These are phyloP conservation scores for Monilinia polystroma DNA, from an alignment of 2,329 filamentous ascomycete species.

Conservation along the genomic window DNA sequence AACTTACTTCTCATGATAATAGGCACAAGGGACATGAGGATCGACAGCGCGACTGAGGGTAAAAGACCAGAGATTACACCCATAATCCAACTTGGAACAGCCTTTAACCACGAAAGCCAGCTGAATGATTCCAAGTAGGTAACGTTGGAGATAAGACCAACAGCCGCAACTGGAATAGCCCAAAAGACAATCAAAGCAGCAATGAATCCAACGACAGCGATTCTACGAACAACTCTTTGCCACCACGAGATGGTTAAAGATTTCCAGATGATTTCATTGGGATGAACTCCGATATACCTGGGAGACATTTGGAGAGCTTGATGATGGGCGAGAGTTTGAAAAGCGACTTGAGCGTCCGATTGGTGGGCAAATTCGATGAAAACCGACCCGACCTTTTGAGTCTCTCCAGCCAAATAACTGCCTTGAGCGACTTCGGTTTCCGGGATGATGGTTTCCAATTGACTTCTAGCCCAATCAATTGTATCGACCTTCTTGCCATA, in stretches of 20 bases:
- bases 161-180: slow-evolving; percentile 70
- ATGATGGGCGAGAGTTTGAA: slow-evolving; percentile 84
- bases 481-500: slow-evolving; percentile 90
- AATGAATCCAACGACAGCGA: slow-evolving; percentile 70
- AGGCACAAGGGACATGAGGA: slow-evolving; percentile 84
- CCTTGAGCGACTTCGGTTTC: slow-evolving; percentile 68
- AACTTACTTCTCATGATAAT: slow-evolving; percentile 72
- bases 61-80: slow-evolving; percentile 84
- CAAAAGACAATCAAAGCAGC: slow-evolving; percentile 83
- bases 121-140: slow-evolving; percentile 62
- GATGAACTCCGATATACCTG: slow-evolving; percentile 78
- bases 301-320: slow-evolving; percentile 80
- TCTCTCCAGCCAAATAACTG: slow-evolving; percentile 63
- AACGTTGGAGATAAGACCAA: slow-evolving; percentile 85
- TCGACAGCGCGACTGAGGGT: slow-evolving; percentile 72
- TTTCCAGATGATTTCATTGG: slow-evolving; percentile 82
- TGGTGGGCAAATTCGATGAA: slow-evolving; percentile 90
- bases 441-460: slow-evolving; percentile 73
- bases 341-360: slow-evolving; percentile 80
- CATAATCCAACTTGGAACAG: slow-evolving; percentile 68
- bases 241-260: slow-evolving; percentile 84
- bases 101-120: slow-evolving; percentile 72
- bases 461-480: slow-evolving; percentile 81
- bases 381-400: slow-evolving; percentile 61
- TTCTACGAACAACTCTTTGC: slow-evolving; percentile 73